Evolutionary conservation across 495 filamentous ascomycete genomes (phyloP).

Genomic region (Tuber indicum): DNA sequence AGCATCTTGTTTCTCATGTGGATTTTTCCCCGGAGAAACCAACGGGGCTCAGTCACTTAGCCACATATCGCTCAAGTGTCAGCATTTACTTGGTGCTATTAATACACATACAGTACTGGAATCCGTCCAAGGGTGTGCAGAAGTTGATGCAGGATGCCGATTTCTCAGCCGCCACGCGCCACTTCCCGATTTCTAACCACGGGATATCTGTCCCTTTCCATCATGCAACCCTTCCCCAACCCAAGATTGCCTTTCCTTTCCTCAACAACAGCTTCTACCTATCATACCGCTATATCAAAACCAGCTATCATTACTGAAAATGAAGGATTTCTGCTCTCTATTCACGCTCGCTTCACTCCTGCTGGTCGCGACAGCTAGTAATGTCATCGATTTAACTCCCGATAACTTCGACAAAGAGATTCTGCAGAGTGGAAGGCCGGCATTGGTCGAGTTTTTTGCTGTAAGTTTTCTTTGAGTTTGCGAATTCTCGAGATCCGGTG

Average conservation of each 20-base stretch:
- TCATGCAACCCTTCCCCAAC: background rate
- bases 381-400: slow-evolving; percentile 78
- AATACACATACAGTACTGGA: background rate
- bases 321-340: slow-evolving; percentile 40
- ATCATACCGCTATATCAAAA: background rate
- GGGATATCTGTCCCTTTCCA: background rate
- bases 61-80: background rate
- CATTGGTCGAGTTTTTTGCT: slow-evolving; percentile 97
- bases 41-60: background rate
- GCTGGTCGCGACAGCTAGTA: slow-evolving; percentile 33
- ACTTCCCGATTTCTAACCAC: background rate
- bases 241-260: background rate
- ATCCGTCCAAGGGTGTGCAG: background rate
- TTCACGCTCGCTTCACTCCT: slow-evolving; percentile 34
- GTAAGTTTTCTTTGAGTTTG: slow-evolving; percentile 20
- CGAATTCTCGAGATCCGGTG: background rate
- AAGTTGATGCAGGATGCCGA: background rate
- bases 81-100: background rate
- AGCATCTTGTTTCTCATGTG: background rate
- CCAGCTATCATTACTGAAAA: slow-evolving; percentile 5
- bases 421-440: slow-evolving; percentile 85
- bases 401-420: slow-evolving; percentile 85
- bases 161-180: slow-evolving; percentile 1
- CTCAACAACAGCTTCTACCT: background rate
- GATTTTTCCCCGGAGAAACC: background rate